phyloP scores from a whole-genome alignment of 352 stramenopile species.

The Phytophthora syringae region DNA sequence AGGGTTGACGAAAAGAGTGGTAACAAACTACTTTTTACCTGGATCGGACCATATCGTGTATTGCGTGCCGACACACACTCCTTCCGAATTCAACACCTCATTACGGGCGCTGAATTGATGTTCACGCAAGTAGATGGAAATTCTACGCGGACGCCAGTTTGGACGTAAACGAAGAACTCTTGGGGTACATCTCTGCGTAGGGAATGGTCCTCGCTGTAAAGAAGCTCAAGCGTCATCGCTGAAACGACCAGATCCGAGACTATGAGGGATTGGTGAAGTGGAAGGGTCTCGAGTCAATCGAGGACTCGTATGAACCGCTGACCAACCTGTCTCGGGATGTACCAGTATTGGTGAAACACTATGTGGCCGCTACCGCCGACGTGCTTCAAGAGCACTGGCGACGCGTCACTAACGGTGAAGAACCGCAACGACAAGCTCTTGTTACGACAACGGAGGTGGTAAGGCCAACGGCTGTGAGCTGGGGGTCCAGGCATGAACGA shows the following conservation, averaged over 20 bases:
- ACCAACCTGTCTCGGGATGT: background rate
- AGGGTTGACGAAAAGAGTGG: slow-evolving; percentile 10
- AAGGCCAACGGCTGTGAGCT: background rate
- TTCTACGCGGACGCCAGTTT: slow-evolving; percentile 13
- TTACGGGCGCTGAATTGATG: too few species aligned
- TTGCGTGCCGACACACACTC: too few species aligned
- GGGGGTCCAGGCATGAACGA: background rate
- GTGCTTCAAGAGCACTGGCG: background rate
- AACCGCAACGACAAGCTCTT: background rate
- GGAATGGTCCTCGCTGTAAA: slow-evolving; percentile 3
- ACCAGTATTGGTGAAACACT: background rate
- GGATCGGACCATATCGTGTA: slow-evolving; percentile 4
- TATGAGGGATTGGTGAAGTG: slow-evolving; percentile 10
- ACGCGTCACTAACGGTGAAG: background rate
- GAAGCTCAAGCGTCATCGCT: slow-evolving; percentile 4
- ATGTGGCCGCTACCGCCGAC: background rate
- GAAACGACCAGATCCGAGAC: too few species aligned
- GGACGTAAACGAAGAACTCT: slow-evolving; percentile 7
- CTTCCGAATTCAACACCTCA: too few species aligned
- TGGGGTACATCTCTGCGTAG: slow-evolving; percentile 9
- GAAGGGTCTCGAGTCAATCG: slow-evolving; percentile 6
- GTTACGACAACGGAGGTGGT: background rate
- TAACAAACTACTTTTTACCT: slow-evolving; percentile 9
- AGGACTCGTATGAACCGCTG: slow-evolving; percentile 4
- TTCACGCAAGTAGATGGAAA: slow-evolving; percentile 9